Base-by-base conservation (phyloP, 441 rosid genomes). In the Bruguiera hainesii region DNA sequence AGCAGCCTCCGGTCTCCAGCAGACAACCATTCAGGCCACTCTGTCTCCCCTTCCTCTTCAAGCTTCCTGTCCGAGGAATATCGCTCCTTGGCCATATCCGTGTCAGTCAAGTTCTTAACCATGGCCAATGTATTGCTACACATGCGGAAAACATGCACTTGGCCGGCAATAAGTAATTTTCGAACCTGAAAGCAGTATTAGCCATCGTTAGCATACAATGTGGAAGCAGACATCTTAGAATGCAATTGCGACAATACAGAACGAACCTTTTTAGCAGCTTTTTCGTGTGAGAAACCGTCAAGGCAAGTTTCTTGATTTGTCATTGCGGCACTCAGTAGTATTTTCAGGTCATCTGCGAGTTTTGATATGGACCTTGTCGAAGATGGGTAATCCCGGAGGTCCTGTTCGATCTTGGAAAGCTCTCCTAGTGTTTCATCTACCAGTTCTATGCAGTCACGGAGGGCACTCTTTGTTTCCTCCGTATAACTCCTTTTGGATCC, bases 71-170 rank as follows among this genome's bases (percentile, higher is more conserved):
- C 56, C 6, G 28, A 50, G 1, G 56, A 29, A 28, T 31, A 2
- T 29, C 31, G 23, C 50, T 72, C 60, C 56, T 64, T 79, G 13
- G 79, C 83, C 64, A 85, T 73, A 73, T 87, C 96, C 8, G 82
- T 63, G 11, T 87, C 88, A 0, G 96, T 84, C 86, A 87, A 72
- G 83, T 84, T 84, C 78, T 77, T 87, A 72, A 85, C 73, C 87
- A 89, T 84, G 62, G 93, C 93, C 42, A 89, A 72, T 3, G 83
- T 83, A 57, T 84, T 89, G 70, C 96, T 87, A 70, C 93, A 85
- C 88, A 85, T 72, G 39, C 63, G 80, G 56, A 75, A 82, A 11
- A 87, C 91, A 55, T 83, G 73, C 51, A 26, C 61, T 74, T 82
- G 79, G 1, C 86, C 87, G 3, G 29, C 28, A 1, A 8, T 9